Conservation (phyloP, 345 rosid species). For the Crucihimalaya himalaica region DNA sequence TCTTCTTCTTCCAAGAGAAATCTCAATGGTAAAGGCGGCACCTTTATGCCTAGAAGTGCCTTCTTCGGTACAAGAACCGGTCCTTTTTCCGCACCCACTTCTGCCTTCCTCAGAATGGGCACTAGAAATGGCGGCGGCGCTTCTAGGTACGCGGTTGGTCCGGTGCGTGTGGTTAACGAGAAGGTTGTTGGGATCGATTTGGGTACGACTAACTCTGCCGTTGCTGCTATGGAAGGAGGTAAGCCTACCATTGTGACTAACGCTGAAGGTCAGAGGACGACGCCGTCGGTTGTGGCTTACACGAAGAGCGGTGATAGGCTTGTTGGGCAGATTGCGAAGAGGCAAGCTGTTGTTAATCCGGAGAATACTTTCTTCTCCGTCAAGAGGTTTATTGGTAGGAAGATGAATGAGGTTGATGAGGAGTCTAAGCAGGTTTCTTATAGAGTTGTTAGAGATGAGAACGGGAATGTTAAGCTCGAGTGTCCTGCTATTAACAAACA, state of each 20-base stretch:
- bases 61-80: conserved; percentile 57
- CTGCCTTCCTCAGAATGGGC: conserved; percentile 52
- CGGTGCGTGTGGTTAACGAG: conserved; percentile 72
- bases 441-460: conserved; percentile 81
- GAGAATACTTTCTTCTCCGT: conserved; percentile 98
- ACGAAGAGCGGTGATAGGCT: conserved; percentile 84
- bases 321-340: conserved; percentile 96
- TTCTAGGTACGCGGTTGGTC: conserved; percentile 53
- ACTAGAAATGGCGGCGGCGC: conserved; percentile 25
- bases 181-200: conserved; percentile 94
- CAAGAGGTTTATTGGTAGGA: conserved; percentile 97
- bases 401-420: conserved; percentile 93
- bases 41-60: conserved; percentile 39
- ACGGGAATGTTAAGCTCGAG: conserved; percentile 91
- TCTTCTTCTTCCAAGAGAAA: conserved; percentile 38
- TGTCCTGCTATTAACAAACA: conserved; percentile 92
- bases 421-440: conserved; percentile 95
- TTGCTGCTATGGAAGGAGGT: conserved; percentile 99
- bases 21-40: neutral
- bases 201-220: conserved; percentile 97
- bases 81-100: conserved; percentile 37
- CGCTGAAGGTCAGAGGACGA: conserved; percentile 96
- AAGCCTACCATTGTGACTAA: conserved; percentile 95
- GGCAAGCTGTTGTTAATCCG: conserved; percentile 98
- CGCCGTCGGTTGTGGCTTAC: conserved; percentile 97